phyloP scores from a whole-genome alignment of 345 rosid genomes.

The Kernera saxatilis region DNA sequence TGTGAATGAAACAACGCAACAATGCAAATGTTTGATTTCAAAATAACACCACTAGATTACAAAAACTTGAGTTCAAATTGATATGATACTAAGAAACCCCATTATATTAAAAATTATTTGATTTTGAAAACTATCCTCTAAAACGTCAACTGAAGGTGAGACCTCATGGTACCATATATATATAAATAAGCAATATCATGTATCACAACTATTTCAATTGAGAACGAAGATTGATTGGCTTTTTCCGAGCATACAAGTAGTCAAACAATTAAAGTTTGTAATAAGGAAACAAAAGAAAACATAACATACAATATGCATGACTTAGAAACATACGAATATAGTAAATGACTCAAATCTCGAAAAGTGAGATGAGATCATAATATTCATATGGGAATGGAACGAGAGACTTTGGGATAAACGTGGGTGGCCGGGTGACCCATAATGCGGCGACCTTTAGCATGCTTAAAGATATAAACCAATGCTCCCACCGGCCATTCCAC shows the following conservation, averaged over 20 bases:
- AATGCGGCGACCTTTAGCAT: constrained; percentile 62
- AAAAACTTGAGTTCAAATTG: too few relatives aligned
- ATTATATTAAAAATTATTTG: not conserved
- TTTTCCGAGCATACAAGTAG: not conserved
- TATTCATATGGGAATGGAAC: constrained; percentile 57
- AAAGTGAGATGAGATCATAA: not conserved
- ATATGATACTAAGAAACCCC: too few relatives aligned
- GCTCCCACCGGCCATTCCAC: constrained; percentile 95
- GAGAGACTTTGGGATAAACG: constrained; percentile 56
- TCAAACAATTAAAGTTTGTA: not conserved
- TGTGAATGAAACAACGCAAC: too few relatives aligned
- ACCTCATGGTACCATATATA: not conserved
- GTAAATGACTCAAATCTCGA: not conserved
- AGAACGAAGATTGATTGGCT: not conserved
- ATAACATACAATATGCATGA: not conserved
- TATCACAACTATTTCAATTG: not conserved
- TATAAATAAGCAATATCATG: not conserved
- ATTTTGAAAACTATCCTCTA: not conserved
- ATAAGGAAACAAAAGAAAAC: not conserved
- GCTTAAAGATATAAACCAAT: constrained; percentile 65
- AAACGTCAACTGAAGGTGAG: not conserved
- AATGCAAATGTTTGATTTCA: too few relatives aligned
- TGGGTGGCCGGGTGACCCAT: constrained; percentile 85
- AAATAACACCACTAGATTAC: too few relatives aligned
- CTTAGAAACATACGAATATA: not conserved